Evolutionary conservation across 306 rosid species (phyloP).

Genomic region (Erythrophleum fordii): DNA sequence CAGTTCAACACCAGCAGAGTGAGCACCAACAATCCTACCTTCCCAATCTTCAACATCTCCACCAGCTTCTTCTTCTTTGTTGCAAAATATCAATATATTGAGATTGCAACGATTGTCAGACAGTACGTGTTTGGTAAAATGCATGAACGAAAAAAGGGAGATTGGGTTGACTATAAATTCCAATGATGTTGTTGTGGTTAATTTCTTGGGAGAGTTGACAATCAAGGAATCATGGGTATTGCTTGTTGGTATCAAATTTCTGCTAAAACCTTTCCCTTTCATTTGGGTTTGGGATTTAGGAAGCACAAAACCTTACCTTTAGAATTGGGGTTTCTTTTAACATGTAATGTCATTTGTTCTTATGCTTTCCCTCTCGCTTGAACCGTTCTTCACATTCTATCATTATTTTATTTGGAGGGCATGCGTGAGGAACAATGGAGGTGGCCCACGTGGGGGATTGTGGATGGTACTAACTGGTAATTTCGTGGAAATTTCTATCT

Average conservation of each 20-base stretch:
- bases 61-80: neutral
- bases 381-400: neutral
- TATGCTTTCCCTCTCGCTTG: too few relatives aligned
- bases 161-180: constrained; percentile 27
- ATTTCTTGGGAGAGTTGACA: neutral
- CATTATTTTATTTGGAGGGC: neutral
- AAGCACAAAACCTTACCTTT: neutral
- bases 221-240: constrained; percentile 42
- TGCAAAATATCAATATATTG: neutral
- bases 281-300: constrained; percentile 36
- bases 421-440: neutral
- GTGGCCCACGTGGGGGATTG: neutral
- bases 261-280: constrained; percentile 36
- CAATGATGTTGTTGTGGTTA: neutral
- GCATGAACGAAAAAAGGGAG: constrained; percentile 29
- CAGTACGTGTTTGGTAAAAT: constrained; percentile 42
- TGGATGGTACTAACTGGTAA: neutral
- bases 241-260: constrained; percentile 47
- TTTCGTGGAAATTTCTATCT: neutral
- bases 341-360: constrained; percentile 20
- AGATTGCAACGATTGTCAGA: too few relatives aligned
- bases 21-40: constrained; percentile 33
- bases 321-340: constrained; percentile 45
- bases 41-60: constrained; percentile 27
- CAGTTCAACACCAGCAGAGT: constrained; percentile 42